Base-by-base conservation (phyloP, 495 filamentous ascomycete species). In the Penicillium cosmopolitanum region DNA sequence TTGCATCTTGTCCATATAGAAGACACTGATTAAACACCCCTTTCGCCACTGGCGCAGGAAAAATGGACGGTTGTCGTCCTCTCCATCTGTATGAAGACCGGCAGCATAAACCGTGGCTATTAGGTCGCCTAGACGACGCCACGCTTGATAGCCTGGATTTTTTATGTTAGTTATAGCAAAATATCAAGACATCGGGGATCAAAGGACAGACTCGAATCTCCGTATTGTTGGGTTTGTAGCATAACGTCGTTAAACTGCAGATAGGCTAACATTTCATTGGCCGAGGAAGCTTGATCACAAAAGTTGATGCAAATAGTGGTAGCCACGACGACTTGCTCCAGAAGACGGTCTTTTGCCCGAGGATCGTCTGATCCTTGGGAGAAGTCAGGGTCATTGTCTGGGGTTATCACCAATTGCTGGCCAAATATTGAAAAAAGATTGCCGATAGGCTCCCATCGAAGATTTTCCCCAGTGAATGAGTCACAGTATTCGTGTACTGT, bases 381-480 rank as follows among this genome's bases (percentile, higher is more conserved):
- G 36, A 80, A 52, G 15, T 72, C 63, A 19, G 69, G 68, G 51
- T 82, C 74, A 31, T 65, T 70, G 13, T 77, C 69, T 33, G 73
- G 67, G 0, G 79, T 73, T 13, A 70, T 72, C 61, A 73, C 62
- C 21, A 77, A 56, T 23, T 77, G 67, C 42, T 79, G 62, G 5
- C 78, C 82, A 53, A 79, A 80, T 40, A 78, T 69, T 7, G 77
- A 65, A n/a, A 85, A 78, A 0, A 88, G 67, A 35, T 82, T 67
- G 0, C 80, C 86, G 4, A 87, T 62, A 3, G 82, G 68, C 66
- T 89, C 86, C 85, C 85, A 89, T 10, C 85, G 81, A 25, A 84
- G 66, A 46, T 80, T 78, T 12, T 66, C 62, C 0, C 83, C 85
- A 0, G 79, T 82, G 35, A 83, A 85, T 4, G 65, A 74, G 13